These are phyloP conservation scores for Dissoconium aciculare DNA, from an alignment of 2,329 filamentous ascomycete genomes.

Conservation along the genomic window DNA sequence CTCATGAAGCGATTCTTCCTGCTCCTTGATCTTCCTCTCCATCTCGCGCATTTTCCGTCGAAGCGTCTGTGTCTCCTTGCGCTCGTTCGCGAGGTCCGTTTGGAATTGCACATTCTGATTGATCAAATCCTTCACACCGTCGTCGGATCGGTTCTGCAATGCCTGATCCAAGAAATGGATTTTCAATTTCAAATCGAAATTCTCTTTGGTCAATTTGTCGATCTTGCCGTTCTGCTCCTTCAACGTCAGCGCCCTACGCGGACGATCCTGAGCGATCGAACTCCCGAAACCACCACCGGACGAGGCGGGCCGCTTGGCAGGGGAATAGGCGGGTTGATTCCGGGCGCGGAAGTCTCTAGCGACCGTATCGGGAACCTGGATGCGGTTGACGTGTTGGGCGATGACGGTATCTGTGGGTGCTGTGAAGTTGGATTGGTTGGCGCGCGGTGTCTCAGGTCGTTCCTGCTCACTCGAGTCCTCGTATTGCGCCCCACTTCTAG, in stretches of 20 bases:
- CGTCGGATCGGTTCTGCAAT: slow-evolving; percentile 82
- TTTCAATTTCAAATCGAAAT: slow-evolving; percentile 93
- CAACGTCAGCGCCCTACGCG: slow-evolving; percentile 48
- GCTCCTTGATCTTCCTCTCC: slow-evolving; percentile 58
- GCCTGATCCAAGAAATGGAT: slow-evolving; percentile 94
- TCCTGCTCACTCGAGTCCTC: slow-evolving; percentile 46
- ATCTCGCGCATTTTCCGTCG: slow-evolving; percentile 71
- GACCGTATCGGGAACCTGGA: slow-evolving; percentile 79
- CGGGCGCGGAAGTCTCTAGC: slow-evolving; percentile 74
- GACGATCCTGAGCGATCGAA: slow-evolving; percentile 24
- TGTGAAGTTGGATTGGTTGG: slow-evolving; percentile 33
- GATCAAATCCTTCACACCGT: slow-evolving; percentile 95
- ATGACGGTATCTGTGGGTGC: slow-evolving; percentile 68
- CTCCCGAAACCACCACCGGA: slow-evolving; percentile 9
- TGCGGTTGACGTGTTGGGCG: slow-evolving; percentile 72
- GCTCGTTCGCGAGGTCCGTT: slow-evolving; percentile 72
- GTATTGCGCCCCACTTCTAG: slow-evolving; percentile 26
- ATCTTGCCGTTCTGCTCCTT: slow-evolving; percentile 98
- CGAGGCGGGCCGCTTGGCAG: slow-evolving; percentile 37
- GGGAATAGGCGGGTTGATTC: slow-evolving; percentile 42
- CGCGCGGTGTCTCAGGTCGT: slow-evolving; percentile 56
- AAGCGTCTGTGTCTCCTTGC: slow-evolving; percentile 77
- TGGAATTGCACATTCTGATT: slow-evolving; percentile 93
- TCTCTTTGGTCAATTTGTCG: slow-evolving; percentile 90
- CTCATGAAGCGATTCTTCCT: slow-evolving; percentile 35